Evolutionary conservation across 176 grass and related monocot genomes (phyloP).

Genomic region (Triticum monococcum): DNA sequence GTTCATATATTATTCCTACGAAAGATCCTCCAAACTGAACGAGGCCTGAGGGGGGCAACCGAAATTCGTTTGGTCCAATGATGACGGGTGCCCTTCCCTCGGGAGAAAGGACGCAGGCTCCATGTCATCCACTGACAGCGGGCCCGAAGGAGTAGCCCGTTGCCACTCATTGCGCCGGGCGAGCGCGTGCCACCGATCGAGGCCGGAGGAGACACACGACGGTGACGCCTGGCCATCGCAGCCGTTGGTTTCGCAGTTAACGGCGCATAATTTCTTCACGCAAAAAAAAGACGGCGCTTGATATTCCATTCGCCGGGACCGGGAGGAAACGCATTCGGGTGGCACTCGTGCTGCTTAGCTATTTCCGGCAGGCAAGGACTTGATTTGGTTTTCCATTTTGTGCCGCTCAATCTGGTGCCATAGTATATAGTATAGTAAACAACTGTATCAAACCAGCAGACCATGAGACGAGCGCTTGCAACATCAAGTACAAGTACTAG

Average conservation of each 20-base stretch:
- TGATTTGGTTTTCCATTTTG: not conserved
- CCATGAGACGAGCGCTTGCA: no score
- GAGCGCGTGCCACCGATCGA: not conserved
- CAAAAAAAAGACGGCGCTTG: no score
- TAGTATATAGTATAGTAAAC: no score
- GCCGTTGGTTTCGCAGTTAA: no score
- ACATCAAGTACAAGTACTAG: no score
- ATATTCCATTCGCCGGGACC: no score
- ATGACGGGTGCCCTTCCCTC: not conserved
- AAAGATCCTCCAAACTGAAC: no score
- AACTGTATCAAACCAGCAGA: no score
- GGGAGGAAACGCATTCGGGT: not conserved
- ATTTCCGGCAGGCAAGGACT: not conserved
- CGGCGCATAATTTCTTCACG: no score
- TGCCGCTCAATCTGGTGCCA: not conserved
- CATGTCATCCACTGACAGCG: not conserved
- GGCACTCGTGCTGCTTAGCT: not conserved
- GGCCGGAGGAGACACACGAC: not conserved
- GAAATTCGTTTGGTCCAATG: slow-evolving; percentile 1
- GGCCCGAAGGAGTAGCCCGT: not conserved
- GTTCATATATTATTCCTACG: no score
- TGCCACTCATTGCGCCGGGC: not conserved
- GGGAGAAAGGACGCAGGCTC: not conserved
- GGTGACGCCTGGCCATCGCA: not conserved
- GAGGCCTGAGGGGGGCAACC: not conserved